Percentiles rank a stretch among this genome's conserved stretches.
Evolutionary conservation across 2,329 filamentous ascomycete genomes (phyloP).

Genomic region (Aspergillus cejpii): DNA sequence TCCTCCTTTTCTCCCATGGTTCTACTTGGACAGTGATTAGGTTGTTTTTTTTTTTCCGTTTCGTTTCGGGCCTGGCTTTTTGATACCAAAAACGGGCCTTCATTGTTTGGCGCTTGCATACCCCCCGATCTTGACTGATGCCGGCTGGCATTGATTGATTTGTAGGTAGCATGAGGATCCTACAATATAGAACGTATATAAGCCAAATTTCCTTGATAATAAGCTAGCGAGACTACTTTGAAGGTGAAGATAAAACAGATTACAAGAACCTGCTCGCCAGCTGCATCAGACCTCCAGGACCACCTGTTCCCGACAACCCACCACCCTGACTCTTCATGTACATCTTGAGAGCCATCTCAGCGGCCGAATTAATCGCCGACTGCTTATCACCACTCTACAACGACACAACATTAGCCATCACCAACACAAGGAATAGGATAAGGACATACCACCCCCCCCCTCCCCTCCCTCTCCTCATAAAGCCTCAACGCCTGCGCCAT

Average conservation of each 20-base stretch:
- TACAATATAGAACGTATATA: not conserved
- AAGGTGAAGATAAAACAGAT: too few species aligned
- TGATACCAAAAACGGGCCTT: not conserved
- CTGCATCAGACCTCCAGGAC: conserved; percentile 48
- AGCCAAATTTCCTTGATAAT: too few species aligned
- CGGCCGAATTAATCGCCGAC: conserved; percentile 68
- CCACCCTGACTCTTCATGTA: conserved; percentile 71
- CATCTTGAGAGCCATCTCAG: conserved; percentile 83
- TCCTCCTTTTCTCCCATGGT: conserved; percentile 10
- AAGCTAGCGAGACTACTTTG: too few species aligned
- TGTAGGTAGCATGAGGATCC: not conserved
- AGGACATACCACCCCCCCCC: conserved; percentile 49
- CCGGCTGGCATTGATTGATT: not conserved
- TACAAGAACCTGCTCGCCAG: conserved; percentile 56
- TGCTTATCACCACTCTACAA: conserved; percentile 63
- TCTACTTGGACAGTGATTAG: too few species aligned
- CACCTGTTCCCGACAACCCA: conserved; percentile 42
- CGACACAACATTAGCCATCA: too few species aligned
- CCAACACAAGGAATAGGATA: conserved; percentile 3
- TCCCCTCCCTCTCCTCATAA: conserved; percentile 54
- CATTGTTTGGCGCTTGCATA: conserved; percentile 1
- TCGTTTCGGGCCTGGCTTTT: not conserved
- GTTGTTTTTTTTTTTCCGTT: conserved; percentile 9
- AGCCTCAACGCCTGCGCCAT: conserved; percentile 83
- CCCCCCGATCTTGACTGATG: not conserved